Evolutionary conservation across 176 grass and related monocot species (phyloP), one percentile per base, ranked within the genome.

Genomic region (Rhynchospora breviuscula): DNA sequence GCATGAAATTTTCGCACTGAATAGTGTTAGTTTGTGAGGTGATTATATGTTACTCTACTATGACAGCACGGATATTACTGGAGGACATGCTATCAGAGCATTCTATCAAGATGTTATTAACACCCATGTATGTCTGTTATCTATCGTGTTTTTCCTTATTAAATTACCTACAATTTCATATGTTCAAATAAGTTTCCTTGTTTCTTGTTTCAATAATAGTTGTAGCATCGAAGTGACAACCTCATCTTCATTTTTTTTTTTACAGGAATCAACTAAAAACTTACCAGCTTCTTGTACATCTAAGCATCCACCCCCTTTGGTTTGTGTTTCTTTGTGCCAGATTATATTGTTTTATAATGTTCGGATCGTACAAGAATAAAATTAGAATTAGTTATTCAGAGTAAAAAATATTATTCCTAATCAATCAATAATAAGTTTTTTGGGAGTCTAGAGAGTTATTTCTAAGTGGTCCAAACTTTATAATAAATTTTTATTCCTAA

Each of bases 281-380:
- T 91, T 94, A 56, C 95, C 92, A 0, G 84, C 90, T 78, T 91
- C 89, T 10, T 98, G 95, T 83, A 94, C 89, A 82, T 90, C 90
- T 6, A 87, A 33, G 59, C 63, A 88, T 44, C 79, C 92, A 26
- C 84, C 95, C 65, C 89, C 82, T 72, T 84, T 91, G 90, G 95
- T 94, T 83, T 86, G 87, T 77, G 47, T 65, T 65, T 59, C 1
- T 81, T 40, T 11, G 19, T 46, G 10, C 59, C 15, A 84, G 45
- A 40, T 11, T 56, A 84, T 65, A 75, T 23, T 46, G 6, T 10
- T 35, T 63, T 10, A 62, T n/a, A n/a, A n/a, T n/a, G n/a, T n/a
- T n/a, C n/a, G n/a, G n/a, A n/a, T n/a, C n/a, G n/a, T n/a, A n/a
- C n/a, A n/a, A n/a, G n/a, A n/a, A n/a, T n/a, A n/a, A n/a, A n/a